Conservation (phyloP, 371 early-diverging fungal genomes). For the Syncephalastrum sp. region DNA sequence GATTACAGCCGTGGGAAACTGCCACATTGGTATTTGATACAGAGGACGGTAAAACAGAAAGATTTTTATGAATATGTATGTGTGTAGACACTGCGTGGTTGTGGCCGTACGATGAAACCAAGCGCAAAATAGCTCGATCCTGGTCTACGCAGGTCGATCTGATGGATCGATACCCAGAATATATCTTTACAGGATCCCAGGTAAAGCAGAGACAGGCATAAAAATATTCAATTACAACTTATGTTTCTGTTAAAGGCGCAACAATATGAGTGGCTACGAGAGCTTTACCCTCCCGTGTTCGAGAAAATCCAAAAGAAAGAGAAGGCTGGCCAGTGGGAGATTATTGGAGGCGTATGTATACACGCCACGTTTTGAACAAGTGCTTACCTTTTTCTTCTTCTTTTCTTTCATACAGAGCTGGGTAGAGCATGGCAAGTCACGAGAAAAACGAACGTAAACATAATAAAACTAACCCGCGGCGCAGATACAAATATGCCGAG, state of each 20-base stretch:
- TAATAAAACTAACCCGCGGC: neutral
- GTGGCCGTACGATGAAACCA: conserved; percentile 96
- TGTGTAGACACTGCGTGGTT: conserved; percentile 74
- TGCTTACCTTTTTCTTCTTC: conserved; percentile 3
- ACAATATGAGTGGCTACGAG: conserved; percentile 91
- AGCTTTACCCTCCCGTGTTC: conserved; percentile 83
- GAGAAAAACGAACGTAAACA: neutral
- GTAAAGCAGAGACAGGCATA: conserved; percentile 20
- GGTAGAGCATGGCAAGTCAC: conserved; percentile 48
- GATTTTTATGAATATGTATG: neutral
- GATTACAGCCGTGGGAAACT: conserved; percentile 85
- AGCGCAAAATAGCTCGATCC: conserved; percentile 90
- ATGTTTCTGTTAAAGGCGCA: conserved; percentile 50
- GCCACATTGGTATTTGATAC: conserved; percentile 70
- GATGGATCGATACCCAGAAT: conserved; percentile 88
- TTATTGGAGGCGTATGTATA: conserved; percentile 80
- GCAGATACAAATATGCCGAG: conserved; percentile 94
- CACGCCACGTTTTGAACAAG: neutral
- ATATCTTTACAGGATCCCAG: conserved; percentile 90
- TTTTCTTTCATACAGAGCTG: conserved; percentile 32
- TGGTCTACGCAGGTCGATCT: conserved; percentile 87
- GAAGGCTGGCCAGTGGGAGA: conserved; percentile 82
- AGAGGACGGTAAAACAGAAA: conserved; percentile 3
- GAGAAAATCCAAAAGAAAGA: conserved; percentile 68
- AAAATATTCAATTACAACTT: neutral